Evolutionary conservation across 768 basidiomycete genomes (phyloP), one percentile per base, ranked within the genome.

Genomic region (Coprinellus aureogranulatus): DNA sequence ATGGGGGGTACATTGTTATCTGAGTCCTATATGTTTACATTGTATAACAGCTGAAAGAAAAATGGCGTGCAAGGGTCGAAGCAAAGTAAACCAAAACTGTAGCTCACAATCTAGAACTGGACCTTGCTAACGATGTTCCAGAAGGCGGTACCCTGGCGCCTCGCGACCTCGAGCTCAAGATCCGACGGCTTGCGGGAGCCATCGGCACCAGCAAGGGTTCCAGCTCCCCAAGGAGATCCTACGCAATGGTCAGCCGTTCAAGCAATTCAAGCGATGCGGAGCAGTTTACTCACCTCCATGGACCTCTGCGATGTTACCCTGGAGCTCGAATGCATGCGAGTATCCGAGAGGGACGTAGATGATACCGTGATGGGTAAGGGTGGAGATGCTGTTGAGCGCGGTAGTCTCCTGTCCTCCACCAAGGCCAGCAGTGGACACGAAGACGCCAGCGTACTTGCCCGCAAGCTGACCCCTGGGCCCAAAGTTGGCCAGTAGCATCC

Each of bases 321-420:
- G 58, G 52, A 76, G 71, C 1, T 66, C 55, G 58, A 81, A 81
- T 2, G 78, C 72, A 57, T 73, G 64, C n/a, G 76, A 72, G 64
- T 89, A 89, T 0, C 91, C 91, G 44, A 89, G 74, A 0, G 92
- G 90, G 2, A 90, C 87, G 63, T 73, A 89, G 67, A 81, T 72
- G 27, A 89, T 81, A 20, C 89, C 90, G 57, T 91, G 89, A 68
- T 94, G 90, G 6, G 77, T 68, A 54, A 92, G 65, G 42, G 87
- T 83, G 53, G 81, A 81, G 67, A 90, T 65, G 34, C 74, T 65
- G 53, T 65, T 77, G 34, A 85, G 61, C 46, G 74, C 77, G 3
- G 87, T 89, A 3, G 76, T 59, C 64, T 87, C 88, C 62, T 94
- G 92, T n/a, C 92, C 92, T 58, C 92, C 90, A 54, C 91, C 90